Conservation (phyloP, 2,329 filamentous ascomycete genomes). For the Metarhizium robertsii region DNA sequence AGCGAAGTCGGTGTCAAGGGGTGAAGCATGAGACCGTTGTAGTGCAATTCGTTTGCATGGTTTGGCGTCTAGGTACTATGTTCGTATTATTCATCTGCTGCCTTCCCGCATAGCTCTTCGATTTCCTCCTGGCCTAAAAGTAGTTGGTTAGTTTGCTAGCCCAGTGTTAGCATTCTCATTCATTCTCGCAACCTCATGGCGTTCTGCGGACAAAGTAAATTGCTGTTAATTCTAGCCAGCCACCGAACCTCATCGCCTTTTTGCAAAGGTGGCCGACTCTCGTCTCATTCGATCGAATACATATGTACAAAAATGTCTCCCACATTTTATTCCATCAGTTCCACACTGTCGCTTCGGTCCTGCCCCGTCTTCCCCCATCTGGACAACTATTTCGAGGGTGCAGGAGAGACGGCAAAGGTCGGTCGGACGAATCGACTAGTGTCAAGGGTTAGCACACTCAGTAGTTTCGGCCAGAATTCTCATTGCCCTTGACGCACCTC, state of each 20-base stretch:
- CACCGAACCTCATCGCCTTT: neutral
- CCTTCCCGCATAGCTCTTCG: neutral
- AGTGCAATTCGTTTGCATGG: neutral
- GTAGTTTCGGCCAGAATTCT: neutral
- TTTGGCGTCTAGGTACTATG: neutral
- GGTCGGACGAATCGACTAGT: constrained; percentile 64
- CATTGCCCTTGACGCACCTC: constrained; percentile 46
- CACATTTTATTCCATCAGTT: neutral
- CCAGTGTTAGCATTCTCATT: neutral
- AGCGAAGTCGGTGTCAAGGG: neutral
- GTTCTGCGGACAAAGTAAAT: neutral
- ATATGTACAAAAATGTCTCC: neutral
- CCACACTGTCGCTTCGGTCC: neutral
- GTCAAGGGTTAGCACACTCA: neutral
- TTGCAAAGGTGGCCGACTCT: neutral
- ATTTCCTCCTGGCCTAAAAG: neutral
- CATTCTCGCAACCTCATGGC: neutral
- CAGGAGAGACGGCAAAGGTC: constrained; percentile 67
- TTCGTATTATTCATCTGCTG: neutral
- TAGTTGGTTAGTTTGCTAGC: neutral
- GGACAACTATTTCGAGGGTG: constrained; percentile 43
- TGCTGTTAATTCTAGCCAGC: neutral
- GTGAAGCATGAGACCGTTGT: neutral
- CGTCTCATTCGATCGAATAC: neutral
- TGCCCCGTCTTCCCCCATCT: neutral